Conservation (phyloP, 164 flowering plant genomes). For the Piper longum region DNA sequence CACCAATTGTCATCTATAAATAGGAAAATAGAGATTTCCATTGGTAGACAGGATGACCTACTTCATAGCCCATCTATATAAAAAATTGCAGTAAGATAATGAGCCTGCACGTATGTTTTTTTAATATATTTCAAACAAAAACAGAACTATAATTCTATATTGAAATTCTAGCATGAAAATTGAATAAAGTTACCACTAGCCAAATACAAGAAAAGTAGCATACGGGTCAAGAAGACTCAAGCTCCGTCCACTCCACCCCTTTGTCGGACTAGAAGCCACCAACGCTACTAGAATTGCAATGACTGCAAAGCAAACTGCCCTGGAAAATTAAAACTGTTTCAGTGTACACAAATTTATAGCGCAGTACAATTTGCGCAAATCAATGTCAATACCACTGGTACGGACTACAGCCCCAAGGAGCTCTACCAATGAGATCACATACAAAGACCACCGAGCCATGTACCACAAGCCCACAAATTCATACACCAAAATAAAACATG, state of each 20-base stretch:
- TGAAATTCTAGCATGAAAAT: too few relatives aligned
- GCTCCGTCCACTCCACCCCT: slow-evolving; percentile 99
- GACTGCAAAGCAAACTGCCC: slow-evolving; percentile 69
- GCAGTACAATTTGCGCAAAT: too few relatives aligned
- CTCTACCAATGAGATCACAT: not conserved
- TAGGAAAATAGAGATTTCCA: too few relatives aligned
- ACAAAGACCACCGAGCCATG: not conserved
- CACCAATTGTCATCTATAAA: too few relatives aligned
- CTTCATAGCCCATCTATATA: too few relatives aligned
- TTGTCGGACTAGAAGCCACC: slow-evolving; percentile 99
- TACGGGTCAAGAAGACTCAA: slow-evolving; percentile 98
- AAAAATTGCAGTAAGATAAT: too few relatives aligned
- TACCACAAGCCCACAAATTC: not conserved
- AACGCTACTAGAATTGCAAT: slow-evolving; percentile 70
- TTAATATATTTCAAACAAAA: too few relatives aligned
- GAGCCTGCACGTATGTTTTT: too few relatives aligned
- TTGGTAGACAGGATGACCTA: too few relatives aligned
- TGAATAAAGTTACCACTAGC: not conserved
- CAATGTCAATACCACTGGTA: too few relatives aligned
- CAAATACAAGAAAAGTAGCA: slow-evolving; percentile 12
- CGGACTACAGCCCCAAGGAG: not conserved
- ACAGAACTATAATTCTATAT: too few relatives aligned
- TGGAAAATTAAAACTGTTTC: slow-evolving; percentile 18
- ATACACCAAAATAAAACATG: too few relatives aligned
- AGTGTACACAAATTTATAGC: not conserved